Base-by-base conservation (phyloP, 495 filamentous ascomycete genomes). In the Mytilinidion resinicola region DNA sequence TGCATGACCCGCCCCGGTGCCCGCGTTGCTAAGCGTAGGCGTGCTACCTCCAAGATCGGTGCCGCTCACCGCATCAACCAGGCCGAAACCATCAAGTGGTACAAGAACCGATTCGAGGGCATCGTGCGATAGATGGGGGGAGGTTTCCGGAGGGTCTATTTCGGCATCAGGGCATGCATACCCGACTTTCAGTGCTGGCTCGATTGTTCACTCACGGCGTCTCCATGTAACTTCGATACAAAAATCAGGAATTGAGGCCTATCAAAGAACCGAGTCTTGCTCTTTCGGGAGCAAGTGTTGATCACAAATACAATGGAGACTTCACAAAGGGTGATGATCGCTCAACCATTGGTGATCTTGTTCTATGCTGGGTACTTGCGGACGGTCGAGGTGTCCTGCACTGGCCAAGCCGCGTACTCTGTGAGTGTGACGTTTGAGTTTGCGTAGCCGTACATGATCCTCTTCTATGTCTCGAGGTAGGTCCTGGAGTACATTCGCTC, bases 1-100 rank as follows among this genome's bases (percentile, higher is more conserved):
- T 96, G 92, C 89, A 99, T 99, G 95, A 87, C 90, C 81, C 90
- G 95, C 68, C 95, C 92, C 61, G 95, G 95, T 80, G 90, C 95
- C 83, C 91, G 93, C 74, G 90, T 99, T 73, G 85, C 91, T 74
- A 91, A 89, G 81, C 90, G 95, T 69, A 85, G 92, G 72, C 89
- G 92, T 70, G 83, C 79, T 82, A 88, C 95, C 82, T 79, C 84
- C 79, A 79, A 77, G 69, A 84, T 99, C 72, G 95, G 95, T 71
- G 73, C 87, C 69, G 79, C 78, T 73, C 95, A 99, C 86, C 85
- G 85, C 69, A 96, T 99, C 83, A 88, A 82, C 82, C 84, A 88
- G 69, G 76, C 77, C 61, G 95, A 99, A 84, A 96, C 91, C 68
- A 82, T 97, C 74, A 95, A 90, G 78, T 99, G 93, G 91, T 97